Base-by-base conservation (phyloP, 2,329 filamentous ascomycete genomes). In the Apiospora malaysiana region DNA sequence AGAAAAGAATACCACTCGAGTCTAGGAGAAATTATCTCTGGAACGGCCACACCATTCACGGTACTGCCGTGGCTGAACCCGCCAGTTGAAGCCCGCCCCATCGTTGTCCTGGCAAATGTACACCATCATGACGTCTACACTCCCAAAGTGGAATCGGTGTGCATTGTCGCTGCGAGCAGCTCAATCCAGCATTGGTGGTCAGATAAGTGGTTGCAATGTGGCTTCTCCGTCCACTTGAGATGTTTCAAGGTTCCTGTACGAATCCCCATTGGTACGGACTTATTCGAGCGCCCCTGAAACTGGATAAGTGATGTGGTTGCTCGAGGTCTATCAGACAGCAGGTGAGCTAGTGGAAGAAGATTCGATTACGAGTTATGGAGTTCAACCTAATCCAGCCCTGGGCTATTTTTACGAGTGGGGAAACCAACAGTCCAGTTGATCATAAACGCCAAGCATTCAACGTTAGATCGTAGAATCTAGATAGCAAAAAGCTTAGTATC, bases 121-220 rank as follows among this genome's bases (percentile, higher is more conserved):
- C 51, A 59, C 51, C 25, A 21, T 59, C 51, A 59, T 59, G 51
- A 59, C 51, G 51, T 59, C 27, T 59, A 59, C 51, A 59, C 16
- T 59, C 51, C 51, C 51, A 59, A 59, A 59, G 51, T 59, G 51
- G 51, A 10, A 59, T 59, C 51, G 51, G 51, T 32, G 25, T 37
- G 16, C 27, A 37, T 59, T 37, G 16, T 37, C 51, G 10, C 27
- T 21, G 51, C 51, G 25, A 59, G 4, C 51, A n/a, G 18, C 27
- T 25, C 4, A 23, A 56, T 27, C 49, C 25, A 27, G 27, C 49
- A 27, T 18, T 56, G 12, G 25, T 32, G 5, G 14, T 14, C 49
- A 56, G 25, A 23, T 51, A 23, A 14, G 9, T 16, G 25, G 25
- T 14, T 27, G 49, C 23, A 16, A 51, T 51, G 49, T 23, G 27